Evolutionary conservation across 2,329 filamentous ascomycete genomes (phyloP).

Genomic region (Didymella pinodella): DNA sequence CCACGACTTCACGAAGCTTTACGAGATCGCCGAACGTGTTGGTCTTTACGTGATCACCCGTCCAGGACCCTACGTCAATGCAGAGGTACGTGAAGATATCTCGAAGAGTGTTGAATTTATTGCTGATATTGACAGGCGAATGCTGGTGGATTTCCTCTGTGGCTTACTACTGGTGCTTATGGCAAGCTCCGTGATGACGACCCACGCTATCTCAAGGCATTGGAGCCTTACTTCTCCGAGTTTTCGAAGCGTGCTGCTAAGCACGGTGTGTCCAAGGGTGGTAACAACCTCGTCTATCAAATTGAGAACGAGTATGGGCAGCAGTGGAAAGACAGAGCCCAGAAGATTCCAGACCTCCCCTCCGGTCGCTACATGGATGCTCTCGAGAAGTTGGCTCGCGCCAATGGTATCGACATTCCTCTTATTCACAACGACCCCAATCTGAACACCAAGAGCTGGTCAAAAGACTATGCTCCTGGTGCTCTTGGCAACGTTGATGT

Average conservation of each 20-base stretch:
- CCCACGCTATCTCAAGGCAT: slow-evolving; percentile 60
- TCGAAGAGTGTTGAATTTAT: too few species aligned
- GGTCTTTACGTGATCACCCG: slow-evolving; percentile 65
- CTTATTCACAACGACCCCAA: slow-evolving; percentile 68
- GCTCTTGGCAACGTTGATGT: slow-evolving; percentile 64
- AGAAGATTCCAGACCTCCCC: slow-evolving; percentile 58
- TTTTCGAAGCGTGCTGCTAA: slow-evolving; percentile 61
- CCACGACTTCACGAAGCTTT: slow-evolving; percentile 62
- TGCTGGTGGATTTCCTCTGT: slow-evolving; percentile 68
- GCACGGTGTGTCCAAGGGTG: slow-evolving; percentile 65
- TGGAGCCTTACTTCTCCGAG: slow-evolving; percentile 62
- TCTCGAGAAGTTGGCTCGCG: slow-evolving; percentile 62
- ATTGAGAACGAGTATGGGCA: slow-evolving; percentile 65
- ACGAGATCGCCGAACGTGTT: slow-evolving; percentile 62
- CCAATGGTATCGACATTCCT: slow-evolving; percentile 66
- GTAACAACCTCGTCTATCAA: slow-evolving; percentile 64
- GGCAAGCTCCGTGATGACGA: slow-evolving; percentile 63
- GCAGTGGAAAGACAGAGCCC: slow-evolving; percentile 48
- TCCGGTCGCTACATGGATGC: slow-evolving; percentile 65
- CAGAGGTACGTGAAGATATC: slow-evolving; percentile 56
- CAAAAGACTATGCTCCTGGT: slow-evolving; percentile 63
- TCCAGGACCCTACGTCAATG: slow-evolving; percentile 70
- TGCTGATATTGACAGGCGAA: slow-evolving; percentile 41
- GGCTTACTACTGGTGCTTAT: slow-evolving; percentile 68
- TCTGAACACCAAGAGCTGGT: slow-evolving; percentile 66